phyloP scores from a whole-genome alignment of 2,329 filamentous ascomycete genomes.

The Metarhizium album region DNA sequence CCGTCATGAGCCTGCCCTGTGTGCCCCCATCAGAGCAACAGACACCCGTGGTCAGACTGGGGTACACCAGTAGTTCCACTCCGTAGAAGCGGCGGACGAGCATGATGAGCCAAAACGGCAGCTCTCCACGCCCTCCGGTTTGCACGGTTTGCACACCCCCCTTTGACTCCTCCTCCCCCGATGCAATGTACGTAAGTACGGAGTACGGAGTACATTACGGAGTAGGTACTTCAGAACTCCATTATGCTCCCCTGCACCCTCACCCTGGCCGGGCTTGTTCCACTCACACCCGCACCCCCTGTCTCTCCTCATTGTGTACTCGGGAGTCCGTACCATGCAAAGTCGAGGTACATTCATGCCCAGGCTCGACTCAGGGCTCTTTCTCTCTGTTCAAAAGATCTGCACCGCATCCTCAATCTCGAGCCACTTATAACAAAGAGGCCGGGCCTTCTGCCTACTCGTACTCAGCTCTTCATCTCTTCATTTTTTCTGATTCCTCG shows the following conservation, averaged over 20 bases:
- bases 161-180: too few relatives aligned
- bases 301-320: slow-evolving; percentile 3
- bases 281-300: slow-evolving; percentile 5
- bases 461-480: neutral
- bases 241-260: slow-evolving; percentile 5
- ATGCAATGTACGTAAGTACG: too few relatives aligned
- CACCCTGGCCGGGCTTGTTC: slow-evolving; percentile 1
- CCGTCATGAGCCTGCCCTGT: neutral
- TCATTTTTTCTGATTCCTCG: slow-evolving; percentile 4
- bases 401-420: slow-evolving; percentile 9
- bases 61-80: neutral
- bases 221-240: neutral
- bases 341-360: slow-evolving; percentile 6
- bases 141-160: too few relatives aligned
- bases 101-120: neutral
- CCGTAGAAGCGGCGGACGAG: neutral
- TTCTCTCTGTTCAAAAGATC: slow-evolving; percentile 2
- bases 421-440: slow-evolving; percentile 12
- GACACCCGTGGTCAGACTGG: neutral
- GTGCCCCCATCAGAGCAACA: slow-evolving; percentile 1
- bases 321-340: too few relatives aligned
- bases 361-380: neutral
- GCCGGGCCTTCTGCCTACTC: slow-evolving; percentile 11
- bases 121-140: neutral
- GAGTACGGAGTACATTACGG: too few relatives aligned